These are phyloP conservation scores for Gynostemma pentaphyllum DNA, from an alignment of 306 rosid genomes.

Conservation along the genomic window DNA sequence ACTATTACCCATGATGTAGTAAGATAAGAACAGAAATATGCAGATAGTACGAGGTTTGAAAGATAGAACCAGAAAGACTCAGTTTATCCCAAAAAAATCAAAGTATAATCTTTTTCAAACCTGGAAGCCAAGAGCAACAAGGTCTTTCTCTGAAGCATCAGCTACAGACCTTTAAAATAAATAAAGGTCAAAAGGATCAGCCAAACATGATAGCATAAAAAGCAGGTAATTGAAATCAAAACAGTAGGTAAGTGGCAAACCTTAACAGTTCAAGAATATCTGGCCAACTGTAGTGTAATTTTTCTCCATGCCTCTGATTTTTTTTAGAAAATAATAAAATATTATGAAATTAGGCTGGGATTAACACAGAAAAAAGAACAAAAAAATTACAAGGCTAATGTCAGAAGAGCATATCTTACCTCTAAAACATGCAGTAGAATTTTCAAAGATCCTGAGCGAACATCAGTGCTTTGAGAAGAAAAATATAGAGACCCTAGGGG, in stretches of 20 bases:
- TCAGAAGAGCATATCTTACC: slow-evolving; percentile 32
- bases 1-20: no score
- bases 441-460: slow-evolving; percentile 73
- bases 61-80: no score
- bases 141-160: slow-evolving; percentile 83
- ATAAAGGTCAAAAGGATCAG: slow-evolving; percentile 18
- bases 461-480: slow-evolving; percentile 67
- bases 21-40: no score
- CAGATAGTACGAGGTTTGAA: no score
- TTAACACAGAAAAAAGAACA: slow-evolving; percentile 11
- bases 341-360: slow-evolving; percentile 15
- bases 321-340: slow-evolving; percentile 13
- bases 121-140: slow-evolving; percentile 92
- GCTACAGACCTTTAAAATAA: slow-evolving; percentile 71
- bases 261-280: slow-evolving; percentile 91
- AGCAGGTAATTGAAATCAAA: slow-evolving; percentile 7
- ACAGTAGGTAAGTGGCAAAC: slow-evolving; percentile 27
- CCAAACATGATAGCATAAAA: slow-evolving; percentile 5
- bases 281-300: slow-evolving; percentile 78
- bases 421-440: slow-evolving; percentile 93
- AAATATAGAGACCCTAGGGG: slow-evolving; percentile 71
- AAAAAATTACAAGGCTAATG: slow-evolving; percentile 13
- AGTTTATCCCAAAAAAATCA: background rate
- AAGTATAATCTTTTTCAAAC: slow-evolving; percentile 28
- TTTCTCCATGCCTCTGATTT: slow-evolving; percentile 84